A percentile compares a stretch with the other conserved stretches of the same genome.
phyloP scores from a whole-genome alignment of 2,329 filamentous ascomycete species.

The Colletotrichum tanaceti region DNA sequence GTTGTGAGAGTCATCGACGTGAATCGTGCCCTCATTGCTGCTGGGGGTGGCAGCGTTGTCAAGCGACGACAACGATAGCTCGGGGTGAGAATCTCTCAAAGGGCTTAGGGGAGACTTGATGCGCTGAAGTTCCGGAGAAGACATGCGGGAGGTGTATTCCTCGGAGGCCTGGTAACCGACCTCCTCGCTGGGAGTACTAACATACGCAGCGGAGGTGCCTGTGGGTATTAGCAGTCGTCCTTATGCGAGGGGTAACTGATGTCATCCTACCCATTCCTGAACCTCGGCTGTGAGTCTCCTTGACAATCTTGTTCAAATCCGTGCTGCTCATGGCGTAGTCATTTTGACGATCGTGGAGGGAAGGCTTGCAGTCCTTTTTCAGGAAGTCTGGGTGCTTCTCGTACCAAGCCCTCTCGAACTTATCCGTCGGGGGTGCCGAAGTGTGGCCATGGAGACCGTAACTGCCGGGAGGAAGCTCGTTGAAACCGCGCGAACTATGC shows the following conservation, averaged over 20 bases:
- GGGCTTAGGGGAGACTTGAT: slow-evolving; percentile 46
- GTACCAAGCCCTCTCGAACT: slow-evolving; percentile 91
- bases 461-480: slow-evolving; percentile 81
- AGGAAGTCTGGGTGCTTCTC: slow-evolving; percentile 88
- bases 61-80: slow-evolving; percentile 48
- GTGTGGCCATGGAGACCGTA: slow-evolving; percentile 90
- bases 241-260: not conserved
- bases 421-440: slow-evolving; percentile 74
- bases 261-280: slow-evolving; percentile 61
- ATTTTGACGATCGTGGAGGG: slow-evolving; percentile 66
- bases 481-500: slow-evolving; percentile 77
- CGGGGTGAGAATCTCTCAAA: slow-evolving; percentile 44
- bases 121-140: slow-evolving; percentile 58
- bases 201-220: slow-evolving; percentile 73
- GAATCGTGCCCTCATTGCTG: slow-evolving; percentile 73
- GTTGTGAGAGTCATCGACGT: slow-evolving; percentile 76
- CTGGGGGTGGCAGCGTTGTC: slow-evolving; percentile 44
- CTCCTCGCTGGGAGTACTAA: slow-evolving; percentile 88
- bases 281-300: slow-evolving; percentile 71
- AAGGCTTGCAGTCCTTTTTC: slow-evolving; percentile 76
- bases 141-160: slow-evolving; percentile 81
- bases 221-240: slow-evolving; percentile 44
- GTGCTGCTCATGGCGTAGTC: slow-evolving; percentile 91
- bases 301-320: slow-evolving; percentile 90
- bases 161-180: slow-evolving; percentile 89